These are phyloP conservation scores for Phytophthora pseudosyringae DNA, from an alignment of 352 stramenopile genomes.

Conservation along the genomic window DNA sequence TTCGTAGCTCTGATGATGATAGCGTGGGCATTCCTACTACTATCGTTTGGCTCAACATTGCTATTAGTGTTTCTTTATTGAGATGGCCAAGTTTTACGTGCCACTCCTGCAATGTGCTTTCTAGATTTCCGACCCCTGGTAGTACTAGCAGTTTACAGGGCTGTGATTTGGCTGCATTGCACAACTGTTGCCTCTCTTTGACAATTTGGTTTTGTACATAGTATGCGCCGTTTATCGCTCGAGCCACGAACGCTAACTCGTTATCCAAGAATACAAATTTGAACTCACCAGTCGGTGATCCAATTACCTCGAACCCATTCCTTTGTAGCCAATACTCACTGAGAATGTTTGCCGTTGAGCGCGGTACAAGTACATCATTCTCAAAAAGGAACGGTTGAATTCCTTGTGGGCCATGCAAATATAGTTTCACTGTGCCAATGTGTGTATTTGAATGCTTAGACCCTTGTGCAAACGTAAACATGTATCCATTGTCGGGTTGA, in stretches of 20 bases:
- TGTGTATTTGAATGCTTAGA: slow-evolving; percentile 5
- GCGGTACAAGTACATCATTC: slow-evolving; percentile 12
- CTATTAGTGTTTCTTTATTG: slow-evolving; percentile 1
- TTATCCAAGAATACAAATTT: slow-evolving; percentile 16
- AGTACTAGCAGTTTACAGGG: background rate
- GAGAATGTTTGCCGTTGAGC: slow-evolving; percentile 15
- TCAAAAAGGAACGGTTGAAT: slow-evolving; percentile 9
- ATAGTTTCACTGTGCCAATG: slow-evolving; percentile 7
- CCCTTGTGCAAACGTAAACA: slow-evolving; percentile 20
- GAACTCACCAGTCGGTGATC: too few relatives aligned
- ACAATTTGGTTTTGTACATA: background rate
- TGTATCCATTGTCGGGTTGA: slow-evolving; percentile 1
- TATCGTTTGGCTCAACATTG: slow-evolving; percentile 3
- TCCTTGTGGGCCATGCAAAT: slow-evolving; percentile 5
- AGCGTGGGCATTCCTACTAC: slow-evolving; percentile 1
- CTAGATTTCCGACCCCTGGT: background rate
- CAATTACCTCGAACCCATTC: too few relatives aligned
- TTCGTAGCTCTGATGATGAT: background rate
- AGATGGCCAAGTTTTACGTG: slow-evolving; percentile 4
- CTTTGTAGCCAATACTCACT: too few relatives aligned
- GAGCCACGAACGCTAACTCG: slow-evolving; percentile 2
- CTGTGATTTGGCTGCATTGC: background rate
- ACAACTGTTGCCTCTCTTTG: background rate
- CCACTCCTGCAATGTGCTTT: background rate
- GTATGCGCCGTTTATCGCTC: background rate